Conservation (phyloP, 257 asterid species). For the Paulownia fortunei region DNA sequence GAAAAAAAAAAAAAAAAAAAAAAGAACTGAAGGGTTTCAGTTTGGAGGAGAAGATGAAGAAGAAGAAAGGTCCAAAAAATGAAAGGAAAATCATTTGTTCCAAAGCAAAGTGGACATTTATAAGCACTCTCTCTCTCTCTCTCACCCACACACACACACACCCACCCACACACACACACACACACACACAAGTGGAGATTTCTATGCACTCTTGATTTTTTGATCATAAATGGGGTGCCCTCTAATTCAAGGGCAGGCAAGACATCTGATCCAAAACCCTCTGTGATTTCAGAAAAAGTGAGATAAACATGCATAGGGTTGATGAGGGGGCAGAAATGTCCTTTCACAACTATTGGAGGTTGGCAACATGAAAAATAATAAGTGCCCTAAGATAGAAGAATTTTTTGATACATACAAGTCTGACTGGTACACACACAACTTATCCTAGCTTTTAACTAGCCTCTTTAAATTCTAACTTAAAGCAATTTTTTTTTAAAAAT, state of each 20-base stretch:
- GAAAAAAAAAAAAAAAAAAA: background rate
- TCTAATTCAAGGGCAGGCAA: background rate
- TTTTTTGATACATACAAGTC: background rate
- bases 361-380: conserved; percentile 17
- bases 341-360: background rate
- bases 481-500: no score
- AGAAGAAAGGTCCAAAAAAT: conserved; percentile 26
- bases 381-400: no score
- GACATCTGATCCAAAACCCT: conserved; percentile 9
- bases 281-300: background rate
- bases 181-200: conserved; percentile 28
- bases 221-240: background rate
- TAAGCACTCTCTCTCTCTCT: conserved; percentile 35
- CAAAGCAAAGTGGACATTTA: conserved; percentile 37
- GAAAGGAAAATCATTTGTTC: conserved; percentile 32
- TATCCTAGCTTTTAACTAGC: conserved; percentile 8
- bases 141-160: conserved; percentile 27
- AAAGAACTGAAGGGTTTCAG: conserved; percentile 3
- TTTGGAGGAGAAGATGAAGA: background rate
- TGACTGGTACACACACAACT: conserved; percentile 25
- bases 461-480: conserved; percentile 14
- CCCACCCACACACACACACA: conserved; percentile 22
- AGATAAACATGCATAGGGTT: background rate
- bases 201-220: conserved; percentile 32
- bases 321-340: conserved; percentile 5